Base-by-base conservation (phyloP, 83 land plant species). In the Thuja plicata region DNA sequence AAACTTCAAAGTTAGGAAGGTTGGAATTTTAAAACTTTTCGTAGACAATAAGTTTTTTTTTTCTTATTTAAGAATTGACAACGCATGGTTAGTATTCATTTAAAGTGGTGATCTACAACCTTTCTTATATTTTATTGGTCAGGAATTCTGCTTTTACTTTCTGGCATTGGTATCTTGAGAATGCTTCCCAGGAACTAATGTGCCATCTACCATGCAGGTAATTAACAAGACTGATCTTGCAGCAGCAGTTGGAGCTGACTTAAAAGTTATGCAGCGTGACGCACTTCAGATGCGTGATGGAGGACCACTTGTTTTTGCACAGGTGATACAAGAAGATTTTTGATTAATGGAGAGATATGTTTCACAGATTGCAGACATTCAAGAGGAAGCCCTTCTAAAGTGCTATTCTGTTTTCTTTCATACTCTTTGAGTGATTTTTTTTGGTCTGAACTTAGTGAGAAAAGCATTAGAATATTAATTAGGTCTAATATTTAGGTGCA, bases 211-310 rank as follows among this genome's bases (percentile, higher is more conserved):
- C n/a, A 43, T 41, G 32, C 89, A 98, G 99, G 99, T 98, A 10
- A 98, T 98, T 92, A 98, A 97, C 92, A 98, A 98, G 92, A 98
- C 99, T 52, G 99, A 98, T 90, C 91, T 98, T 74, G 99, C 99
- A 84, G 89, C 91, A 85, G 98, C 99, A 17, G 94, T 97, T 71
- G 99, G 99, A 89, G 99, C 99, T 84, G 98, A 98, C 88, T 91
- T 98, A 93, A 91, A 87, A 87, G 96, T 98, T 52, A 98, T 98
- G 99, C 96, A 98, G 91, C 92, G 93, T n/a, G 99, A 97, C 93
- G 93, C 99, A 41, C 94, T 98, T 52, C 91, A 93, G 30, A 98
- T 98, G 98, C 95, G 99, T 30, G 99, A 98, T 91, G 99, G 96
- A 83, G 99, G 99, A 17, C 99, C 99, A 11, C 96, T 98, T 90